phyloP scores from a whole-genome alignment of 495 filamentous ascomycete species.

The Gamarada debralockiae region DNA sequence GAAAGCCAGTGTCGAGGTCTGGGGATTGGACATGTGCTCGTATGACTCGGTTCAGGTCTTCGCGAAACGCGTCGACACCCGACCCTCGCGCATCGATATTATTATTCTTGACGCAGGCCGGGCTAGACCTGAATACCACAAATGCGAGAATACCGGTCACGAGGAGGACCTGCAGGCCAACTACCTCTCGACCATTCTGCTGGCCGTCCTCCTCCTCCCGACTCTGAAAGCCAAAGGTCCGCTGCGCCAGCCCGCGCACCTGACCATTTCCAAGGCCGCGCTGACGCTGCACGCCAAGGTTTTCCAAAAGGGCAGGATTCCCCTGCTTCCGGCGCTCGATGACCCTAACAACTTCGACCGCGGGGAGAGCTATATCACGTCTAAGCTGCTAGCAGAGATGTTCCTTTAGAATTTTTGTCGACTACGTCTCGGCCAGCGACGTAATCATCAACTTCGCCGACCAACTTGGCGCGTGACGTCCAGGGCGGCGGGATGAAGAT shows the following conservation, averaged over 20 bases:
- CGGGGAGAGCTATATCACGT: constrained; percentile 33
- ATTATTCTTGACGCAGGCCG: no score
- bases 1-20: no score
- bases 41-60: no score
- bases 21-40: no score
- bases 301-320: constrained; percentile 21
- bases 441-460: constrained; percentile 45
- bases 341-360: constrained; percentile 32
- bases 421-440: constrained; percentile 38
- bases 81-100: no score
- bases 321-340: constrained; percentile 43
- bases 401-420: constrained; percentile 38
- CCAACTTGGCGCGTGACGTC: constrained; percentile 32
- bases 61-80: no score
- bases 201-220: constrained; percentile 46
- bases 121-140: constrained; percentile 27
- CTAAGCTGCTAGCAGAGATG: constrained; percentile 40
- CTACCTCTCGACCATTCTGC: constrained; percentile 44
- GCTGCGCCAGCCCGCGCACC: constrained; percentile 28
- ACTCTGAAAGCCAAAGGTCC: constrained; percentile 34
- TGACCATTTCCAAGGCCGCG: constrained; percentile 39
- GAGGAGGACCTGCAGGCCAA: constrained; percentile 44
- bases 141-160: constrained; percentile 38
- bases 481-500: constrained; percentile 17
- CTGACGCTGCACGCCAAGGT: constrained; percentile 33